Conservation (phyloP, 2,329 filamentous ascomycete genomes). For the Fusarium begoniae region DNA sequence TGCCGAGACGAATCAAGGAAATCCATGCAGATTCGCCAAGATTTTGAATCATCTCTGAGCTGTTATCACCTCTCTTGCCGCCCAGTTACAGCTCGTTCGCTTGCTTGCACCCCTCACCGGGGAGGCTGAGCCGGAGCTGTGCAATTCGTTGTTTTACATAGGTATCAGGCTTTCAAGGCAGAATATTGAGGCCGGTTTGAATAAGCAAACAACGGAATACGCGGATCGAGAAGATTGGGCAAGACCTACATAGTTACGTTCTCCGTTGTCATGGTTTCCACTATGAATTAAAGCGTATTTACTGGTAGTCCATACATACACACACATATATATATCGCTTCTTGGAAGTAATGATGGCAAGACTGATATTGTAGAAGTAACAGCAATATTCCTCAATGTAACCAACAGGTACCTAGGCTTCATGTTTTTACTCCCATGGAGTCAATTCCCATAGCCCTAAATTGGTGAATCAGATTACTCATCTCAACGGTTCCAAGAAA, state of each 20-base stretch:
- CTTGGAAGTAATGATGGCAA: not conserved
- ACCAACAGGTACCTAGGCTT: not conserved
- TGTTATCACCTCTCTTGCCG: conserved; percentile 22
- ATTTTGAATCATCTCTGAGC: not conserved
- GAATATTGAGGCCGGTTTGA: conserved; percentile 14
- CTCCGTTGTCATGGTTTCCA: not conserved
- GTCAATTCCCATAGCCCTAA: conserved; percentile 3
- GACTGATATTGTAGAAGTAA: not conserved
- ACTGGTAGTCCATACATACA: not conserved
- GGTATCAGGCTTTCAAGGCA: conserved; percentile 18
- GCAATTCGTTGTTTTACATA: conserved; percentile 28
- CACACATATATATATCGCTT: not conserved
- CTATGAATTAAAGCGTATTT: not conserved
- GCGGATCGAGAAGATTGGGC: conserved; percentile 20
- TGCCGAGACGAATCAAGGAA: not conserved
- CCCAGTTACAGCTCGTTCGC: conserved; percentile 21
- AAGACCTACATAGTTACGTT: not conserved
- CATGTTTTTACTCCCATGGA: conserved; percentile 2
- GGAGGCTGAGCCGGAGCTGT: conserved; percentile 30
- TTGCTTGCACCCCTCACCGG: conserved; percentile 35
- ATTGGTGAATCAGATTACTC: conserved; percentile 7
- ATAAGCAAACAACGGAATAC: conserved; percentile 28
- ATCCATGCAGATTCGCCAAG: not conserved
- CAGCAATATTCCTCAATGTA: not conserved
- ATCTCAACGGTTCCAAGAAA: not conserved